These are phyloP conservation scores for Borovskyia barvae DNA, from an alignment of 208 protist genomes.

Conservation along the genomic window DNA sequence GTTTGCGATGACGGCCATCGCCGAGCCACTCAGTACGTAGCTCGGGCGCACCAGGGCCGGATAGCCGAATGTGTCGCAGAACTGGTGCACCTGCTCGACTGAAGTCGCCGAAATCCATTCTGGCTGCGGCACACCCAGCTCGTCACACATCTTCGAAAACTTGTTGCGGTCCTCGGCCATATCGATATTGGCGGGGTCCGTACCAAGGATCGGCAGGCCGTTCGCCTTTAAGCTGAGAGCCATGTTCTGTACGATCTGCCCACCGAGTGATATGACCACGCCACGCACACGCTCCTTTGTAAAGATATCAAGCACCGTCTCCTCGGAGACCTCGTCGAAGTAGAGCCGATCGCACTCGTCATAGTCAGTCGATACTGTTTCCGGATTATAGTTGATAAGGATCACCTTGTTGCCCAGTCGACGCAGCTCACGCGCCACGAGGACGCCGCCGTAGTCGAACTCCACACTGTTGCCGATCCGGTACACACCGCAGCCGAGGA, in stretches of 20 bases:
- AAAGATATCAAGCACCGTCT: conserved; percentile 97
- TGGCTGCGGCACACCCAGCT: conserved; percentile 95
- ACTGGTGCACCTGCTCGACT: conserved; percentile 87
- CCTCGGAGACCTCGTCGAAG: conserved; percentile 98
- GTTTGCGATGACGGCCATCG: conserved; percentile 96
- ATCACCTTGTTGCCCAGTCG: conserved; percentile 94
- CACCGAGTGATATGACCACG: conserved; percentile 96
- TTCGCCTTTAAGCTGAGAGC: conserved; percentile 90
- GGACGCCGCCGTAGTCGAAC: conserved; percentile 98
- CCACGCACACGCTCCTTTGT: conserved; percentile 90
- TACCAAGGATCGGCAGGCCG: conserved; percentile 95
- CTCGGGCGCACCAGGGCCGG: conserved; percentile 95
- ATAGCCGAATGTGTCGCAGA: conserved; percentile 92
- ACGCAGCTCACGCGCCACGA: conserved; percentile 92
- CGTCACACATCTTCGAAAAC: conserved; percentile 93
- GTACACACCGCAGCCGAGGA: conserved; percentile 97
- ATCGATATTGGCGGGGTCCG: conserved; percentile 95
- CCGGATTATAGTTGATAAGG: conserved; percentile 99
- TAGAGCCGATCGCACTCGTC: conserved; percentile 97
- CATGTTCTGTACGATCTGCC: conserved; percentile 99
- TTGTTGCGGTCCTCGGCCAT: conserved; percentile 96
- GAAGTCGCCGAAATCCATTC: conserved; percentile 94
- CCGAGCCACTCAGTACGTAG: conserved; percentile 97
- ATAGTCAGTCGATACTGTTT: conserved; percentile 98
- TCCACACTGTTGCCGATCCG: conserved; percentile 97